A percentile compares a stretch with the other conserved stretches of the same genome.
Evolutionary conservation across 306 rosid species (phyloP).

Genomic region (Pueraria montana): DNA sequence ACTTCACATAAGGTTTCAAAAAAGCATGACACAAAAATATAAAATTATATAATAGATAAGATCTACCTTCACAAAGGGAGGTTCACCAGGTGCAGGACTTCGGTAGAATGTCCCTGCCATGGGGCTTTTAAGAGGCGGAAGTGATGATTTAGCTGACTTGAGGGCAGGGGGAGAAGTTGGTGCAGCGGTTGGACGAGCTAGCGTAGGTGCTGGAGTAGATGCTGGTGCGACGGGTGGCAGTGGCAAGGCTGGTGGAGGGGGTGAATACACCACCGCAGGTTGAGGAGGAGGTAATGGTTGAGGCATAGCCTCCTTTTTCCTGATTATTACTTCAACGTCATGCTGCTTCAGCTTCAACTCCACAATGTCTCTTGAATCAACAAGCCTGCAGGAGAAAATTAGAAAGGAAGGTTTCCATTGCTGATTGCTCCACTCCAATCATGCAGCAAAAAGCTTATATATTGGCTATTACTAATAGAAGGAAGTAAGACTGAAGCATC

Average conservation of each 20-base stretch:
- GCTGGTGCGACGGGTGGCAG: slow-evolving; percentile 38
- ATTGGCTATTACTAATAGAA: background rate
- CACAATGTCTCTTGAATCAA: slow-evolving; percentile 85
- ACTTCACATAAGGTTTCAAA: slow-evolving; percentile 35
- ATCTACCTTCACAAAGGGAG: slow-evolving; percentile 79
- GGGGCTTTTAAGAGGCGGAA: slow-evolving; percentile 72
- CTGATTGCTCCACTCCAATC: slow-evolving; percentile 21
- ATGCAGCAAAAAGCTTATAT: background rate
- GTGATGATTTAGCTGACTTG: slow-evolving; percentile 65
- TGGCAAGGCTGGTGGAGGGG: slow-evolving; percentile 20
- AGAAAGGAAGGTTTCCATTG: slow-evolving; percentile 23
- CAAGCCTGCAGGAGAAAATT: slow-evolving; percentile 67
- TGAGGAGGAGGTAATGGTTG: slow-evolving; percentile 63
- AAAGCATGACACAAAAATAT: slow-evolving; percentile 25
- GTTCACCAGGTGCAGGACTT: slow-evolving; percentile 76
- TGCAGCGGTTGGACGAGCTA: slow-evolving; percentile 45
- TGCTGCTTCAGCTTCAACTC: slow-evolving; percentile 81
- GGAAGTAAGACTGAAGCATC: slow-evolving; percentile 10
- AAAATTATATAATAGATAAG: slow-evolving; percentile 26
- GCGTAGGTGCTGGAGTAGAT: slow-evolving; percentile 43
- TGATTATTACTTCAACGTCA: slow-evolving; percentile 72
- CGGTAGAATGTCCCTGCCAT: slow-evolving; percentile 90
- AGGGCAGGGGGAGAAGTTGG: slow-evolving; percentile 56
- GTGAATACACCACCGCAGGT: slow-evolving; percentile 50
- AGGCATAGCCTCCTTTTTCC: slow-evolving; percentile 81